phyloP scores from a whole-genome alignment of 192 early-diverging fungal species.

The Backusella parvicylindrica region DNA sequence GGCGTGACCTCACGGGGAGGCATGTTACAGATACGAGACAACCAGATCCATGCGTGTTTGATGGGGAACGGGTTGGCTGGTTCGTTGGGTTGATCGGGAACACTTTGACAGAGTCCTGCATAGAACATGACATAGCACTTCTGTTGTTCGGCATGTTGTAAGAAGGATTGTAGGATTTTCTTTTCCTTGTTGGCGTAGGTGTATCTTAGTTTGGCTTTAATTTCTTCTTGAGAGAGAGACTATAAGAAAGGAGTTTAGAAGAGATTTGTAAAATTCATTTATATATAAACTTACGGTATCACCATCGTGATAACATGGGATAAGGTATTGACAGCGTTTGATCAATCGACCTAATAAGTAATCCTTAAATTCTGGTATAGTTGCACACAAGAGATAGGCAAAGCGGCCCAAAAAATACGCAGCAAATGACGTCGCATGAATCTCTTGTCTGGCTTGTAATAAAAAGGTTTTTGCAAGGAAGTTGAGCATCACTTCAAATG shows the following conservation, averaged over 20 bases:
- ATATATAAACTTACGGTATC: slow-evolving; percentile 42
- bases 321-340: slow-evolving; percentile 68
- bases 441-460: slow-evolving; percentile 71
- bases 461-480: slow-evolving; percentile 47
- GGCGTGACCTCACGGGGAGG: slow-evolving; percentile 65
- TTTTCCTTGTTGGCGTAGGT: slow-evolving; percentile 25
- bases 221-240: slow-evolving; percentile 39
- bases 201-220: slow-evolving; percentile 37
- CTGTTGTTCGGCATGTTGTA: slow-evolving; percentile 64
- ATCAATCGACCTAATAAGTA: slow-evolving; percentile 62
- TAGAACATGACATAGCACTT: slow-evolving; percentile 66
- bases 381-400: slow-evolving; percentile 50
- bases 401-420: slow-evolving; percentile 69
- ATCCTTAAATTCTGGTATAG: slow-evolving; percentile 54
- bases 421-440: slow-evolving; percentile 49
- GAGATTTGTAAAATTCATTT: background rate
- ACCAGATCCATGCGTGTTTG: slow-evolving; percentile 68
- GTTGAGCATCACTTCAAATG: slow-evolving; percentile 48
- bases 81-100: slow-evolving; percentile 22
- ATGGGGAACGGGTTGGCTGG: slow-evolving; percentile 49
- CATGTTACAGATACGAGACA: slow-evolving; percentile 66
- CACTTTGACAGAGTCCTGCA: slow-evolving; percentile 62
- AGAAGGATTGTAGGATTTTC: slow-evolving; percentile 49
- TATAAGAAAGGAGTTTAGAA: slow-evolving; percentile 5
- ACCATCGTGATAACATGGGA: slow-evolving; percentile 57